These are phyloP conservation scores for Stropharia rugosoannulata DNA, from an alignment of 768 basidiomycete genomes.

Conservation along the genomic window DNA sequence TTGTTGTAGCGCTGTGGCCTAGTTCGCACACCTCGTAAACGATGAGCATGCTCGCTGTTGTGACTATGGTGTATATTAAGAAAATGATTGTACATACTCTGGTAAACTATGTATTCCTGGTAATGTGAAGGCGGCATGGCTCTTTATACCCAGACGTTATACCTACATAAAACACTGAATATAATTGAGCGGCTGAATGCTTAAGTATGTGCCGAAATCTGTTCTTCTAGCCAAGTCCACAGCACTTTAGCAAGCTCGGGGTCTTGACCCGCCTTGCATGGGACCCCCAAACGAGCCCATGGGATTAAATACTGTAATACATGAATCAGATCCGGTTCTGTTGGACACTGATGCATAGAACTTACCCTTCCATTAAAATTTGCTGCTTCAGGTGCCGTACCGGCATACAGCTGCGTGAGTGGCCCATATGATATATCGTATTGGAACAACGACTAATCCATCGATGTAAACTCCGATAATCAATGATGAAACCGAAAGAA, in stretches of 20 bases:
- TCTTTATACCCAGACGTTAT: background rate
- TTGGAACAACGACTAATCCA: background rate
- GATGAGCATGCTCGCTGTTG: too few relatives aligned
- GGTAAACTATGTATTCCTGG: background rate
- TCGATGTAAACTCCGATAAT: background rate
- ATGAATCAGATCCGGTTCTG: background rate
- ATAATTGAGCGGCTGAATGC: background rate
- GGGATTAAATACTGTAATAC: constrained; percentile 31
- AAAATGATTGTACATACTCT: too few relatives aligned
- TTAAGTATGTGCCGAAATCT: constrained; percentile 8
- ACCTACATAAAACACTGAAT: background rate
- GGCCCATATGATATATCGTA: background rate
- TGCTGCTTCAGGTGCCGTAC: background rate
- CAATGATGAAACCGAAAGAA: background rate
- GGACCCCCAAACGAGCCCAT: constrained; percentile 28
- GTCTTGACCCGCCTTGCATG: constrained; percentile 18
- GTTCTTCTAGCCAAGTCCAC: constrained; percentile 36
- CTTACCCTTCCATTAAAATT: constrained; percentile 44
- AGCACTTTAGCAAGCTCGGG: constrained; percentile 20
- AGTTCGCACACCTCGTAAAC: too few relatives aligned
- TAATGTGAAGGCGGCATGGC: too few relatives aligned
- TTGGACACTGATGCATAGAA: background rate
- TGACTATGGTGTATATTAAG: too few relatives aligned
- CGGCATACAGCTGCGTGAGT: constrained; percentile 2
- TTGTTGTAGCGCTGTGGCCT: too few relatives aligned